Evolutionary conservation across 257 asterid species (phyloP), one percentile per base, ranked within the genome.

Genomic region (Capsicum chinense): DNA sequence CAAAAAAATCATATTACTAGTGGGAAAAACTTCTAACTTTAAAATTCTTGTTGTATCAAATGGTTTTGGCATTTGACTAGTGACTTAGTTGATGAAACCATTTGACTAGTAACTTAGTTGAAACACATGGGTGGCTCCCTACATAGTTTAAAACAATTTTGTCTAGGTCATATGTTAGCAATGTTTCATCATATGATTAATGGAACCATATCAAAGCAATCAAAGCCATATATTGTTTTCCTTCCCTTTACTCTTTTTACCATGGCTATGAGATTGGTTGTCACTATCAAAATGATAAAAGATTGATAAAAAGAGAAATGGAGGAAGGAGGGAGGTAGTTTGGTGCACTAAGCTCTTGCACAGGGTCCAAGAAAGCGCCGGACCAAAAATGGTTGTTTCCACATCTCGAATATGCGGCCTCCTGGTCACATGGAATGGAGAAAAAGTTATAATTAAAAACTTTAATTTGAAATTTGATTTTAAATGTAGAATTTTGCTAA

Each of bases 111-210:
- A 50, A 7, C 47, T 26, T 50, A 12, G 57, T 42, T 84, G 56
- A 68, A 56, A 82, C 86, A 87, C 87, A 57, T 74, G 87, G 63
- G 76, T 39, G 79, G 71, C 69, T 80, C 68, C 81, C 71, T 33
- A n/a, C 56, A 35, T 6, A 62, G 19, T 73, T 50, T 9, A 33
- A 13, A 81, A 56, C 48, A 11, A 54, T 64, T 21, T 70, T 76
- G 86, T 87, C 83, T 63, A 19, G 37, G 35, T 64, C 82, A 74
- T 81, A 73, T 14, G 70, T 52, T 48, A 86, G 59, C 57, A 63
- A 54, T 26, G 33, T 52, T 66, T 16, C 68, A 56, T 42, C 83
- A 62, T 48, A 62, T 48, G 50, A 1, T 83, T 86, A 52, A 74
- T 70, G 85, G 86, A 64, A 56, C 83, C 74, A 69, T 42, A 48